Percentiles rank a stretch among this genome's conserved stretches.
Conservation (phyloP, 345 rosid genomes). For the Geranium rotundifolium region DNA sequence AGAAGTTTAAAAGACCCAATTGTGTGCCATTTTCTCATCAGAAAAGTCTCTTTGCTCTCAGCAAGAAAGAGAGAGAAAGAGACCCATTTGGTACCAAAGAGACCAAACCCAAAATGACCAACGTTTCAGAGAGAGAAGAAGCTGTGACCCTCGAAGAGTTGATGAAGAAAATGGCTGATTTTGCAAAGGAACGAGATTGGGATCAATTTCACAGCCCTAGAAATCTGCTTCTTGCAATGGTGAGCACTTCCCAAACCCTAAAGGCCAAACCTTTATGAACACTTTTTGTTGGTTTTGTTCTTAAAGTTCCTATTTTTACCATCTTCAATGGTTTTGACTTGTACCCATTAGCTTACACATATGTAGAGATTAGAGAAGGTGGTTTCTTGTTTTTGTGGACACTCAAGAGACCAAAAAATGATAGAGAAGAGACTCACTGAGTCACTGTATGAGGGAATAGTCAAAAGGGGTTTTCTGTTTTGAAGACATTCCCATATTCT, state of each 20-base stretch:
- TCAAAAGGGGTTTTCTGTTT: too few species aligned
- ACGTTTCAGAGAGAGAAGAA: conserved; percentile 1
- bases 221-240: conserved; percentile 46
- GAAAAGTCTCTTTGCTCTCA: too few species aligned
- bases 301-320: neutral
- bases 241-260: conserved; percentile 9
- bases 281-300: neutral
- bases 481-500: neutral
- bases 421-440: too few species aligned
- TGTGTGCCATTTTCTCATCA: too few species aligned
- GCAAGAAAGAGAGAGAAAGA: neutral
- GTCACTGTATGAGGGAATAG: too few species aligned
- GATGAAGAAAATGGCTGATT: conserved; percentile 33
- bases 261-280: too few species aligned
- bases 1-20: too few species aligned
- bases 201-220: conserved; percentile 46
- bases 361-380: too few species aligned
- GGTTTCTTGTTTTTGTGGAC: too few species aligned
- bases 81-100: neutral
- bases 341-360: too few species aligned
- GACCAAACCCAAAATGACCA: neutral
- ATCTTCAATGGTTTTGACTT: neutral
- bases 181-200: conserved; percentile 45
- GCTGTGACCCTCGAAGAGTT: conserved; percentile 40
- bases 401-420: too few species aligned